Conservation (phyloP, 805 yeast genomes). For the Monosporozyma servazzii region DNA sequence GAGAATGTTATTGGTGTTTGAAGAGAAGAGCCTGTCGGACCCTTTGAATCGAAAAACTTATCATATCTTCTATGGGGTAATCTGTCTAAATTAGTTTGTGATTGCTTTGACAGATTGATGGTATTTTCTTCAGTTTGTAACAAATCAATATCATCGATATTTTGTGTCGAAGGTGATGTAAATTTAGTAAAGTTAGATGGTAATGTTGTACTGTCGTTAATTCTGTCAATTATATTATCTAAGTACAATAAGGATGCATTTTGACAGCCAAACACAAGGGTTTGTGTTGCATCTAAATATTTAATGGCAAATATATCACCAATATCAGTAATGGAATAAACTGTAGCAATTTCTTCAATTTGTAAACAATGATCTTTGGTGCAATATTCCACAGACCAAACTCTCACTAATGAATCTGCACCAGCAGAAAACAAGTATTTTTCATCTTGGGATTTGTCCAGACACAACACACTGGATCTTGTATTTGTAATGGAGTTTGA, state of each 20-base stretch:
- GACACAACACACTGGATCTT: conserved; percentile 48
- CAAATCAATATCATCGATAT: background rate
- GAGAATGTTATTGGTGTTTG: background rate
- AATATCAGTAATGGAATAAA: conserved; percentile 77
- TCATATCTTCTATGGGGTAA: conserved; percentile 65
- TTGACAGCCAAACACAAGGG: conserved; percentile 81
- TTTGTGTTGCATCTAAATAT: conserved; percentile 50
- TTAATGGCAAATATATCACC: conserved; percentile 87
- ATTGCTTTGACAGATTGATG: background rate
- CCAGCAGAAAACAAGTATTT: conserved; percentile 71
- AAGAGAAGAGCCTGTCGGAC: conserved; percentile 57
- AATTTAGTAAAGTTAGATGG: background rate
- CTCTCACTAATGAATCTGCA: conserved; percentile 78
- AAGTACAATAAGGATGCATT: conserved; percentile 83
- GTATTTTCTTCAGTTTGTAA: background rate
- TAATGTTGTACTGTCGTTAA: conserved; percentile 8
- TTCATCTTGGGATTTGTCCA: conserved; percentile 46
- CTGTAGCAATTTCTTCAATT: conserved; percentile 49
- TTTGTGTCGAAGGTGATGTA: background rate
- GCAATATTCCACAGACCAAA: conserved; percentile 55
- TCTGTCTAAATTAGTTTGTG: conserved; percentile 26
- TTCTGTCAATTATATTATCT: conserved; percentile 26
- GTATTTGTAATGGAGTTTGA: conserved; percentile 18
- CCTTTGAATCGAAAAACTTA: conserved; percentile 81
- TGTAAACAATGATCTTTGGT: conserved; percentile 7